Conservation (phyloP, 2,329 filamentous ascomycete genomes). For the Lecanicillium sp. region DNA sequence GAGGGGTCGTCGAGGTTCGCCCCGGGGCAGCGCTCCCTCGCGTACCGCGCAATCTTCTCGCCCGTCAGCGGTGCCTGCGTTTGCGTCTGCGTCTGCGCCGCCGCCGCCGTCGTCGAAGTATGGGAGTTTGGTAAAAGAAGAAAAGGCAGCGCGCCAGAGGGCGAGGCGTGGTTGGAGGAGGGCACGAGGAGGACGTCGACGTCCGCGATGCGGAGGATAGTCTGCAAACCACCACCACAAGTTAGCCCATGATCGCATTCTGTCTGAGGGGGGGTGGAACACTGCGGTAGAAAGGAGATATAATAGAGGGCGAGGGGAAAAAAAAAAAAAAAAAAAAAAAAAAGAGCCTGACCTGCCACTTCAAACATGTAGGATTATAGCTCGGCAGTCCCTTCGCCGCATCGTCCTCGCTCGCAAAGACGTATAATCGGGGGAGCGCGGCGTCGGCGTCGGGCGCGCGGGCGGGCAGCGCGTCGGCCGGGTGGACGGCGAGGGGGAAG, state of each 20-base stretch:
- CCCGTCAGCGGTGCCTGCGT: slow-evolving; percentile 41
- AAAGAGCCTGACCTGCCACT: slow-evolving; percentile 73
- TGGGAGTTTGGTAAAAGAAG: slow-evolving; percentile 45
- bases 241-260: too few species aligned
- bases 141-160: slow-evolving; percentile 82
- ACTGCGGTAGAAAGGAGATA: too few species aligned
- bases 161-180: slow-evolving; percentile 90
- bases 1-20: slow-evolving; percentile 41
- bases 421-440: slow-evolving; percentile 56
- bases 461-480: slow-evolving; percentile 66
- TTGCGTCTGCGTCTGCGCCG: slow-evolving; percentile 23
- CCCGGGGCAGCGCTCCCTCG: slow-evolving; percentile 38
- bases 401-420: slow-evolving; percentile 66
- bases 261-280: too few species aligned
- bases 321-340: background rate
- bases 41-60: slow-evolving; percentile 62
- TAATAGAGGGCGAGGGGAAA: too few species aligned
- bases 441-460: slow-evolving; percentile 33
- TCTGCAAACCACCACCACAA: too few species aligned
- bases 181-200: slow-evolving; percentile 61
- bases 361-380: slow-evolving; percentile 88
- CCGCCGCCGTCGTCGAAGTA: slow-evolving; percentile 31
- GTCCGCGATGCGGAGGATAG: slow-evolving; percentile 72
- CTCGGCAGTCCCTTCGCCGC: slow-evolving; percentile 60
- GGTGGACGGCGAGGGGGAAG: slow-evolving; percentile 74